Conservation (phyloP, 2,329 filamentous ascomycete species). For the Karstenula rhodostoma region DNA sequence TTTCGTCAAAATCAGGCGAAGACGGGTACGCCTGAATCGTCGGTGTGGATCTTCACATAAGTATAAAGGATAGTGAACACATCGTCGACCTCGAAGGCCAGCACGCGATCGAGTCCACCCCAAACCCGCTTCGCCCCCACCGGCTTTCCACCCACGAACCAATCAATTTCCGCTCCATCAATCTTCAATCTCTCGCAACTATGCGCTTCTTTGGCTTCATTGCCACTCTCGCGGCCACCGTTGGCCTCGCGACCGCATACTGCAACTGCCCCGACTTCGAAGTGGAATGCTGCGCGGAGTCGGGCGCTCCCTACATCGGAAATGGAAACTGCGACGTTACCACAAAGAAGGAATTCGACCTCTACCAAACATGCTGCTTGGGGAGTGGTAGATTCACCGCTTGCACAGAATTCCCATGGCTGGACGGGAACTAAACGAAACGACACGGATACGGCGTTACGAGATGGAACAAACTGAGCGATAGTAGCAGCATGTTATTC, state of each 20-base stretch:
- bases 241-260: not conserved
- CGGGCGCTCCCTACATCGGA: constrained; percentile 2
- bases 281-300: not conserved
- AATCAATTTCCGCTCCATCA: not conserved
- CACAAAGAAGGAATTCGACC: not conserved
- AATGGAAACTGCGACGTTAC: not conserved
- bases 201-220: constrained; percentile 9
- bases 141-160: not conserved
- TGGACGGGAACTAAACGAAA: not conserved
- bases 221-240: not conserved
- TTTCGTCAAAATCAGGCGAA: not conserved
- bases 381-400: not conserved
- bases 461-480: not conserved
- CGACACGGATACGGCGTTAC: not conserved
- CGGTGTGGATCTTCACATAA: not conserved
- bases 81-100: not conserved
- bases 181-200: not conserved
- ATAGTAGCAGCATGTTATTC: no score
- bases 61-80: not conserved
- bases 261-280: constrained; percentile 9
- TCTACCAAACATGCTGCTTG: not conserved
- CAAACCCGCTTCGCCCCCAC: not conserved
- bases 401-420: constrained; percentile 1
- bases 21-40: not conserved
- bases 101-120: not conserved